A percentile compares a stretch with the other conserved stretches of the same genome.
These are phyloP conservation scores for Fusarium anthophilum DNA, from an alignment of 2,329 filamentous ascomycete genomes.

Conservation along the genomic window DNA sequence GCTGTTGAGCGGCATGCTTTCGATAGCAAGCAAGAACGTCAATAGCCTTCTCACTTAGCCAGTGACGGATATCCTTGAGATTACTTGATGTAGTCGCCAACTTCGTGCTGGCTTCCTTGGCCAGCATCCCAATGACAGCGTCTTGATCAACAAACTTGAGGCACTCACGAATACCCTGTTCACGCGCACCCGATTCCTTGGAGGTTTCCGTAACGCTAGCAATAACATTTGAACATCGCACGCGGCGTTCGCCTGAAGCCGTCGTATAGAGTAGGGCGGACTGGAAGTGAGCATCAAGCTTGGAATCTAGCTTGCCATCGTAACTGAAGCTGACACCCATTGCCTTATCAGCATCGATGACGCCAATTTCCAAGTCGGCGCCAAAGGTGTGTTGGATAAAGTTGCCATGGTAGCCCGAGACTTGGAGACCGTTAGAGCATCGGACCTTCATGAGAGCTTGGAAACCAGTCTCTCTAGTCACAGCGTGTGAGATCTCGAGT, in stretches of 20 bases:
- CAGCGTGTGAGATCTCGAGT: conserved; percentile 84
- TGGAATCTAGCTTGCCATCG: conserved; percentile 96
- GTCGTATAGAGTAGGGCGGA: conserved; percentile 95
- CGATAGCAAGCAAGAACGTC: conserved; percentile 92
- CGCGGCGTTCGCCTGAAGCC: conserved; percentile 85
- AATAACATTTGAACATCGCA: conserved; percentile 92
- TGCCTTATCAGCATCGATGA: conserved; percentile 93
- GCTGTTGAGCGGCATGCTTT: conserved; percentile 86
- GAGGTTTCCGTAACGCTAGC: conserved; percentile 83
- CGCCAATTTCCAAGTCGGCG: conserved; percentile 92
- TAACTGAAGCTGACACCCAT: conserved; percentile 92
- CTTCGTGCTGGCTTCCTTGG: conserved; percentile 93
- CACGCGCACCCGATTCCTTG: conserved; percentile 51
- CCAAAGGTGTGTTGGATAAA: conserved; percentile 96
- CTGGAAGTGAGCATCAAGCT: conserved; percentile 97
- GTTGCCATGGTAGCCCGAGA: conserved; percentile 94
- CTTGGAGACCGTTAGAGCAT: conserved; percentile 94
- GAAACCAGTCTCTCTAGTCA: conserved; percentile 91
- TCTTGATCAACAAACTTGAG: conserved; percentile 98
- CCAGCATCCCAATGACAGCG: conserved; percentile 85
- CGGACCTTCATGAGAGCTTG: conserved; percentile 98
- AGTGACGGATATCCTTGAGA: conserved; percentile 85
- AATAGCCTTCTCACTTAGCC: conserved; percentile 88
- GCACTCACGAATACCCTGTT: conserved; percentile 74
- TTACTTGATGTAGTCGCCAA: conserved; percentile 74